Conservation (phyloP, 805 yeast species). For the Wickerhamomyces canadensis region DNA sequence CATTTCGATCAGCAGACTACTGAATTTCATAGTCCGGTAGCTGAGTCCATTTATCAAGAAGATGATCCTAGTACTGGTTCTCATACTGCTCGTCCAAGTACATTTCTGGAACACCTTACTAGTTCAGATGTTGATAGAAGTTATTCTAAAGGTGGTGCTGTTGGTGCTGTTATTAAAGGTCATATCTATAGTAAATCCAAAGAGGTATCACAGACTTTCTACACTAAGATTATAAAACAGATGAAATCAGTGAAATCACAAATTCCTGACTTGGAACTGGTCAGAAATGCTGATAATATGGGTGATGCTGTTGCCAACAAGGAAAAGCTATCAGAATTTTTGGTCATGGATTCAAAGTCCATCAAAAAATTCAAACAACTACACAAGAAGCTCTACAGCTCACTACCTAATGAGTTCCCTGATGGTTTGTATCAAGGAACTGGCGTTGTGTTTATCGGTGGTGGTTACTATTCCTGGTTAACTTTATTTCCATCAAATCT, state of each 20-base stretch:
- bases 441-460: constrained; percentile 58
- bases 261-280: background rate
- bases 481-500: constrained; percentile 42
- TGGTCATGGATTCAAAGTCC: background rate
- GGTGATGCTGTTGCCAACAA: background rate
- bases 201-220: background rate
- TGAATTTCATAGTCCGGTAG: background rate
- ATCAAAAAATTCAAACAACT: background rate
- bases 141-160: background rate
- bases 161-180: background rate
- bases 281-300: background rate
- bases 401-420: constrained; percentile 23
- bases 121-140: background rate
- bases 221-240: background rate
- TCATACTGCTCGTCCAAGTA: background rate
- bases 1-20: background rate
- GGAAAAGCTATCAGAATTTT: background rate
- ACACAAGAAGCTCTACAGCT: constrained; percentile 1
- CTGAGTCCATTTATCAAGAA: background rate
- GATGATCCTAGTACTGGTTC: too few relatives aligned
- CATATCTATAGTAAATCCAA: background rate
- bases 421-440: constrained; percentile 37
- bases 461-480: constrained; percentile 51
- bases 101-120: background rate
- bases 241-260: background rate